Base-by-base conservation (phyloP, 2,329 filamentous ascomycete species). In the Dothistroma pini region DNA sequence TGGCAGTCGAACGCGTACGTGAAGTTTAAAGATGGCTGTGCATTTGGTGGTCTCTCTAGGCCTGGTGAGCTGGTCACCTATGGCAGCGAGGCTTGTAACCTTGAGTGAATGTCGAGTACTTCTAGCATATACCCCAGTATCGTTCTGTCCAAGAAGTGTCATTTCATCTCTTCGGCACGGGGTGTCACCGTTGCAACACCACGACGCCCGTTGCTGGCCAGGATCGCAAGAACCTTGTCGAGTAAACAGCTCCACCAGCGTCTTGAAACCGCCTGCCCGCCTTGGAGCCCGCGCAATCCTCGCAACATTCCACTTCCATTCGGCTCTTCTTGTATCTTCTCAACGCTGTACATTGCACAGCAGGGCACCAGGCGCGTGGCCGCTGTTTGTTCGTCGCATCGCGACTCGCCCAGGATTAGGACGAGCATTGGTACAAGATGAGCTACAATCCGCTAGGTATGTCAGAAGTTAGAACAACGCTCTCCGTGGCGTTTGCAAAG, bases 371-470 rank as follows among this genome's bases (percentile, higher is more conserved):
- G 14, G 16, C 41, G 41, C 41, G 5, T n/a, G 8, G n/a, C 1
- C 8, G 16, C 14, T 44, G 16, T 19, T 44, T 44, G 16, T n/a
- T 19, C n/a, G 41, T 19, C 16, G 41, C 41, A n/a, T 9, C 41
- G 41, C 22, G 48, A 29, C 3, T 19, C 10, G 19, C 48, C 22
- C 47, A 21, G 44, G 48, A 22, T 41, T 32, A 34, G 12, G 31
- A 50, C 25, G 14, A 52, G 14, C 44, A 29, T 32, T 49, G 50
- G 52, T 53, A 55, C 59, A 63, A 47, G 54, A 68, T 68, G 65
- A 66, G 63, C 59, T 68, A 67, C 63, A 68, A 68, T 41, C 66
- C 66, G 53, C 62, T 67, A 60, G 66, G 66, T 68, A 56, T 48
- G 65, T 67, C 51, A 31, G 44, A 32, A 19, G 25, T 10, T 19